These are phyloP conservation scores for Trichophyton mentagrophytes DNA, from an alignment of 2,329 filamentous ascomycete genomes.

Conservation along the genomic window DNA sequence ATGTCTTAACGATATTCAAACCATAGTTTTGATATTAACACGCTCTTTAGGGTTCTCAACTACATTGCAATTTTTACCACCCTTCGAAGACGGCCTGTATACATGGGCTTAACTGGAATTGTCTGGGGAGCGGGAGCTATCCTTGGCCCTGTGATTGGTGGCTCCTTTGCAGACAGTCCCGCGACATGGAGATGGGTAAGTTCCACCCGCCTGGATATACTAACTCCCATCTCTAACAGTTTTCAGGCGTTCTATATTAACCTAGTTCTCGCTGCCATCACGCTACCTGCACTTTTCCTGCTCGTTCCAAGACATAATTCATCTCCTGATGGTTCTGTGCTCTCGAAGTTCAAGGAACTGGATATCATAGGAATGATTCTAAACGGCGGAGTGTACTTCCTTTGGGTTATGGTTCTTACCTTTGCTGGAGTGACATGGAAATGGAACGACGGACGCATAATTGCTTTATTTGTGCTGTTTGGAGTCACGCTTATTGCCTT, in stretches of 20 bases:
- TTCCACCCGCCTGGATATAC: not conserved
- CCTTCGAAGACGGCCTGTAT: slow-evolving; percentile 18
- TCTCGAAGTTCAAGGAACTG: slow-evolving; percentile 21
- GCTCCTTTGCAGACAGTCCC: slow-evolving; percentile 20
- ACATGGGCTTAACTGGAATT: slow-evolving; percentile 24
- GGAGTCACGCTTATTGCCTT: slow-evolving; percentile 36
- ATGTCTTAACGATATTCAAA: not conserved
- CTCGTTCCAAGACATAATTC: slow-evolving; percentile 1
- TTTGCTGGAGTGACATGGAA: slow-evolving; percentile 38
- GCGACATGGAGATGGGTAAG: slow-evolving; percentile 27
- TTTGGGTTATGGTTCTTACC: slow-evolving; percentile 36
- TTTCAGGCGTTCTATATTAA: slow-evolving; percentile 40
- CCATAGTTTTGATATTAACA: not conserved
- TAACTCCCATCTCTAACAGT: not conserved
- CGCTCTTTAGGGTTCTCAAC: slow-evolving; percentile 13
- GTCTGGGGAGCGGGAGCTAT: slow-evolving; percentile 27
- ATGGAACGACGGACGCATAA: slow-evolving; percentile 36
- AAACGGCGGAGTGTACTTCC: slow-evolving; percentile 27
- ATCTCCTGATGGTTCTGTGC: not conserved
- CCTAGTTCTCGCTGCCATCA: slow-evolving; percentile 25
- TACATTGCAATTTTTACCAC: slow-evolving; percentile 17
- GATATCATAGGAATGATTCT: slow-evolving; percentile 37
- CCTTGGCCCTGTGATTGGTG: slow-evolving; percentile 29
- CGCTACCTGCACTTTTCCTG: slow-evolving; percentile 1
- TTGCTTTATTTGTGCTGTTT: slow-evolving; percentile 38